phyloP scores from a whole-genome alignment of 2,329 filamentous ascomycete genomes.

The Ophiostoma triangulosporum region DNA sequence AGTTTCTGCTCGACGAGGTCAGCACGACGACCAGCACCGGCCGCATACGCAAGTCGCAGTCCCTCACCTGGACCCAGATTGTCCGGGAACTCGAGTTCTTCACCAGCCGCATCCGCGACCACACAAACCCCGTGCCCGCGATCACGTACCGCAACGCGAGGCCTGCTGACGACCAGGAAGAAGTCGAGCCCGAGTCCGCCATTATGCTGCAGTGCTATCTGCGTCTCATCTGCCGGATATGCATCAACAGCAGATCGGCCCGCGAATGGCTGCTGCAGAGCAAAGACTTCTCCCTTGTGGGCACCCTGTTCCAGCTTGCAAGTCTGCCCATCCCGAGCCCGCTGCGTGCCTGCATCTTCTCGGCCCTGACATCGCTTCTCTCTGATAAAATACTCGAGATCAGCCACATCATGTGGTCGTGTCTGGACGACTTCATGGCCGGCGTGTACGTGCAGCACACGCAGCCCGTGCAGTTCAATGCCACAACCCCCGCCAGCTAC shows the following conservation, averaged over 20 bases:
- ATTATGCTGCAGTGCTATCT: slow-evolving; percentile 95
- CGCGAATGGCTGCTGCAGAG: slow-evolving; percentile 58
- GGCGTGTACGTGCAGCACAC: slow-evolving; percentile 34
- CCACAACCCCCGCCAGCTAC: slow-evolving; percentile 19
- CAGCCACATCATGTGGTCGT: slow-evolving; percentile 64
- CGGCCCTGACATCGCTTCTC: slow-evolving; percentile 61
- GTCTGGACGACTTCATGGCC: slow-evolving; percentile 67
- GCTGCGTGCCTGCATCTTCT: slow-evolving; percentile 72
- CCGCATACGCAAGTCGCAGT: slow-evolving; percentile 69
- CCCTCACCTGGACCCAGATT: slow-evolving; percentile 86
- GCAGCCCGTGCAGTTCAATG: slow-evolving; percentile 18
- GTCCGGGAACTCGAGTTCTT: slow-evolving; percentile 83
- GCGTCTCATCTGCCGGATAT: slow-evolving; percentile 71
- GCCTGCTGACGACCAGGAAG: slow-evolving; percentile 51
- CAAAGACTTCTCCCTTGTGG: slow-evolving; percentile 49
- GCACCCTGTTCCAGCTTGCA: slow-evolving; percentile 65
- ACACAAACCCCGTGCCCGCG: slow-evolving; percentile 42
- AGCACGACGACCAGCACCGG: slow-evolving; percentile 41
- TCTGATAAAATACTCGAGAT: slow-evolving; percentile 56
- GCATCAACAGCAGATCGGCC: slow-evolving; percentile 57
- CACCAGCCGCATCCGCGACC: slow-evolving; percentile 63
- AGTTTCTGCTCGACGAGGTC: slow-evolving; percentile 79
- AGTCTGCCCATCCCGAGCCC: slow-evolving; percentile 63
- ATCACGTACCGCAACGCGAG: slow-evolving; percentile 46
- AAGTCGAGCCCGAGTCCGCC: slow-evolving; percentile 79